phyloP scores from a whole-genome alignment of 805 yeast genomes.

The Ogataea nakhonphanomensis region DNA sequence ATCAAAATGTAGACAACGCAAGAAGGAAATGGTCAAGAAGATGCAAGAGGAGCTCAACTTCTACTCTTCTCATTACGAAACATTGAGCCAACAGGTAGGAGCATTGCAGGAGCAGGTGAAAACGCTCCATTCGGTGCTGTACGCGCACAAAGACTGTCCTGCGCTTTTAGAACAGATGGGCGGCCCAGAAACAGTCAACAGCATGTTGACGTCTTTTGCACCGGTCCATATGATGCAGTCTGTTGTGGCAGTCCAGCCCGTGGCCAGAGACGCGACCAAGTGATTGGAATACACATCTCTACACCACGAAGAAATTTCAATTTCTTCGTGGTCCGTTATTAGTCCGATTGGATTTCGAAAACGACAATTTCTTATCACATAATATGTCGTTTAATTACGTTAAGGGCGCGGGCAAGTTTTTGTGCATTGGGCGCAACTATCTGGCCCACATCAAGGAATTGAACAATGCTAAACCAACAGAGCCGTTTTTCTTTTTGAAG shows the following conservation, averaged over 20 bases:
- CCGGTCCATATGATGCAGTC: slow-evolving; percentile 20
- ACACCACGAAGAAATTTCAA: no score
- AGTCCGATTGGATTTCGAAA: no score
- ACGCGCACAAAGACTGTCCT: slow-evolving; percentile 50
- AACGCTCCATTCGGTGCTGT: slow-evolving; percentile 44
- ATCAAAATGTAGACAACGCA: slow-evolving; percentile 91
- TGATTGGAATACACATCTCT: no score
- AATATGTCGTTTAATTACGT: slow-evolving; percentile 50
- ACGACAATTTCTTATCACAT: neutral
- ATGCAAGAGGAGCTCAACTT: slow-evolving; percentile 77
- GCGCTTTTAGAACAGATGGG: slow-evolving; percentile 41
- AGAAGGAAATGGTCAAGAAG: slow-evolving; percentile 80
- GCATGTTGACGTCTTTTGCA: slow-evolving; percentile 35
- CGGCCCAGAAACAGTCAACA: slow-evolving; percentile 42
- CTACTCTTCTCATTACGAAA: slow-evolving; percentile 67
- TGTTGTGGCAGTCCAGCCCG: neutral
- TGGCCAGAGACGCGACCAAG: no score
- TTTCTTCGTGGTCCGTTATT: no score
- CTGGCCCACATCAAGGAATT: slow-evolving; percentile 94
- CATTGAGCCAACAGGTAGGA: slow-evolving; percentile 55
- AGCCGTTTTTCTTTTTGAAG: slow-evolving; percentile 90
- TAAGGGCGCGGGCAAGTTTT: slow-evolving; percentile 67
- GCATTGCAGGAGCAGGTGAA: slow-evolving; percentile 57
- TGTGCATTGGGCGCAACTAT: slow-evolving; percentile 95
- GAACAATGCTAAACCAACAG: slow-evolving; percentile 73